phyloP scores from a whole-genome alignment of 1,284 basidiomycete species.

The Leucoagaricus sp. region DNA sequence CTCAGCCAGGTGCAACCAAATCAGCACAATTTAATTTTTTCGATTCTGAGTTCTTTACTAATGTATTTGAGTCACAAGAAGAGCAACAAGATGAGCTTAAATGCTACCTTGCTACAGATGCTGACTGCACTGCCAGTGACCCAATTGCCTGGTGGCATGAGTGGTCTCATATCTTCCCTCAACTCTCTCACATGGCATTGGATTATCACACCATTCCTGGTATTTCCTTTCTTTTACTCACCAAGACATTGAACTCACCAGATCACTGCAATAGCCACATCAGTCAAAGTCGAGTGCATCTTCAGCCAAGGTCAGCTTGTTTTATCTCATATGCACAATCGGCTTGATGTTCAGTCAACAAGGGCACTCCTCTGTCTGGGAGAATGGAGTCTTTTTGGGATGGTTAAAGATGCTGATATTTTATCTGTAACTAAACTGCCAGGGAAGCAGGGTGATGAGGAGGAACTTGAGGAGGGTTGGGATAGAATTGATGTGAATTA shows the following conservation, averaged over 20 bases:
- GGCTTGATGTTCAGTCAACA: conserved; percentile 17
- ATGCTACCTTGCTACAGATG: background rate
- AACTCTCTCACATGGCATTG: conserved; percentile 30
- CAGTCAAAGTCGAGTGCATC: conserved; percentile 22
- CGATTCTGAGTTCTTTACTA: background rate
- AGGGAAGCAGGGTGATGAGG: no score
- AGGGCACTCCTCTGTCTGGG: conserved; percentile 21
- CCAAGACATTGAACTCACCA: background rate
- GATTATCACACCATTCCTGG: conserved; percentile 34
- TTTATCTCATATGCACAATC: conserved; percentile 19
- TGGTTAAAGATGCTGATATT: conserved; percentile 14
- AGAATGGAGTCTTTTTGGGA: conserved; percentile 16
- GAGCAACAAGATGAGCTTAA: background rate
- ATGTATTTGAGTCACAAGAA: background rate
- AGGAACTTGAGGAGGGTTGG: no score
- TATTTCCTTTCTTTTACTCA: conserved; percentile 12
- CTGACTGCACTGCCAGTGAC: background rate
- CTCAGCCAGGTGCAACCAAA: background rate
- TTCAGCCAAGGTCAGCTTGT: conserved; percentile 22
- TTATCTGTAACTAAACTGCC: no score
- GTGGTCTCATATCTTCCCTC: conserved; percentile 20
- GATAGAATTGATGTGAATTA: no score
- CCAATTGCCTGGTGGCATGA: conserved; percentile 29
- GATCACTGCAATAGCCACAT: conserved; percentile 19
- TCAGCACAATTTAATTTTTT: background rate